phyloP scores from a whole-genome alignment of 306 rosid genomes.

The Lathyrus oleraceus region DNA sequence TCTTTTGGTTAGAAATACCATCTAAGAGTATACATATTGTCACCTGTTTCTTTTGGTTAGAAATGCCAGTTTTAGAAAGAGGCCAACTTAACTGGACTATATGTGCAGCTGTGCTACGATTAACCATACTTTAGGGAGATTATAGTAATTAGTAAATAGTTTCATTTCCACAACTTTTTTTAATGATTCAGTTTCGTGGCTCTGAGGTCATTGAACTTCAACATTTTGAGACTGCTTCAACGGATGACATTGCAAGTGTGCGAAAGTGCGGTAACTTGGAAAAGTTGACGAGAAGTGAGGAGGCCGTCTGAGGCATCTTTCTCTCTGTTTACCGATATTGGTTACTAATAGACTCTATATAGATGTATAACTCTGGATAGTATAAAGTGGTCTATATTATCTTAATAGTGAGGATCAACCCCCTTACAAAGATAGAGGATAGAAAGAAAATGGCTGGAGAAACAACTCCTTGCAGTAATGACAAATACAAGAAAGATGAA shows the following conservation, averaged over 20 bases:
- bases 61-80: constrained; percentile 17
- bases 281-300: too few relatives aligned
- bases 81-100: constrained; percentile 15
- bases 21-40: constrained; percentile 13
- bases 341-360: too few relatives aligned
- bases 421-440: too few relatives aligned
- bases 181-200: constrained; percentile 69
- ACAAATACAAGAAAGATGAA: too few relatives aligned
- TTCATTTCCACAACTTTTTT: constrained; percentile 26
- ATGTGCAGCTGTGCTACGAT: constrained; percentile 28
- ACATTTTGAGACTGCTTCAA: constrained; percentile 66
- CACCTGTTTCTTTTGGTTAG: constrained; percentile 26
- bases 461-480: too few relatives aligned
- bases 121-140: constrained; percentile 14
- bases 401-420: too few relatives aligned
- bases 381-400: too few relatives aligned
- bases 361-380: too few relatives aligned
- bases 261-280: too few relatives aligned
- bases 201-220: constrained; percentile 67
- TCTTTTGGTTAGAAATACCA: constrained; percentile 3
- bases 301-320: too few relatives aligned
- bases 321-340: too few relatives aligned
- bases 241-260: constrained; percentile 82
- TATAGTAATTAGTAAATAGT: not conserved
- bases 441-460: too few relatives aligned